These are phyloP conservation scores for Cordyceps cicadae DNA, from an alignment of 2,329 filamentous ascomycete species.

Conservation along the genomic window DNA sequence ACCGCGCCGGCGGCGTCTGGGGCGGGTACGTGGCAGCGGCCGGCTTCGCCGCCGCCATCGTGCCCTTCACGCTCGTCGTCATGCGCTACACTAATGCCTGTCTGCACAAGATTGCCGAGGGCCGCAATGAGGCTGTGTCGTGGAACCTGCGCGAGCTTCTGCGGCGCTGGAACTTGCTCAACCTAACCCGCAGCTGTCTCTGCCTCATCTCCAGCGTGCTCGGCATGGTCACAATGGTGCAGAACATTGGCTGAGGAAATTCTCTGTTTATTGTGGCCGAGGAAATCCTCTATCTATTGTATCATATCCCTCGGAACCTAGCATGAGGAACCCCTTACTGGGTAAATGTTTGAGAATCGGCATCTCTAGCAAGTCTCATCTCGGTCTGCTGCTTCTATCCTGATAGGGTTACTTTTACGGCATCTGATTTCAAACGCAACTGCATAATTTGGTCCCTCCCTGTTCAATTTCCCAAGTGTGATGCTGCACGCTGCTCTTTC, in stretches of 20 bases:
- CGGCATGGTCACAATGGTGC: slow-evolving; percentile 10
- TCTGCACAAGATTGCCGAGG: slow-evolving; percentile 21
- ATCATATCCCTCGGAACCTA: too few species aligned
- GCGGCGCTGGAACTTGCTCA: slow-evolving; percentile 20
- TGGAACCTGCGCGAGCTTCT: slow-evolving; percentile 15
- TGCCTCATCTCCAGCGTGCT: slow-evolving; percentile 23
- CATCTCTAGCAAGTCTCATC: not conserved
- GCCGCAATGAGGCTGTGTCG: slow-evolving; percentile 10
- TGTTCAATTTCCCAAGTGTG: too few species aligned
- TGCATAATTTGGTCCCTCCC: not conserved
- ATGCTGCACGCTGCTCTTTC: not conserved
- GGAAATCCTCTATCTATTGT: not conserved
- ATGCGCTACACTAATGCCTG: slow-evolving; percentile 30
- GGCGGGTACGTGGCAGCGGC: slow-evolving; percentile 25
- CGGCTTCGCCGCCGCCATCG: slow-evolving; percentile 26
- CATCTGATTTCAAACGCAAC: not conserved
- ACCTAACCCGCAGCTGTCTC: slow-evolving; percentile 23
- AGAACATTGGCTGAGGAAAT: not conserved
- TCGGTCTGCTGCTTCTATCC: not conserved
- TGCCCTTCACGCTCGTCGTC: slow-evolving; percentile 31
- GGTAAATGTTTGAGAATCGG: not conserved
- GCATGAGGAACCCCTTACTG: not conserved
- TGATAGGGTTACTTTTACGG: not conserved
- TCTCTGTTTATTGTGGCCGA: not conserved
- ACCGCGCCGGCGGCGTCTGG: slow-evolving; percentile 23